These are phyloP conservation scores for Xanthoconium stramineum DNA, from an alignment of 768 basidiomycete species.

Conservation along the genomic window DNA sequence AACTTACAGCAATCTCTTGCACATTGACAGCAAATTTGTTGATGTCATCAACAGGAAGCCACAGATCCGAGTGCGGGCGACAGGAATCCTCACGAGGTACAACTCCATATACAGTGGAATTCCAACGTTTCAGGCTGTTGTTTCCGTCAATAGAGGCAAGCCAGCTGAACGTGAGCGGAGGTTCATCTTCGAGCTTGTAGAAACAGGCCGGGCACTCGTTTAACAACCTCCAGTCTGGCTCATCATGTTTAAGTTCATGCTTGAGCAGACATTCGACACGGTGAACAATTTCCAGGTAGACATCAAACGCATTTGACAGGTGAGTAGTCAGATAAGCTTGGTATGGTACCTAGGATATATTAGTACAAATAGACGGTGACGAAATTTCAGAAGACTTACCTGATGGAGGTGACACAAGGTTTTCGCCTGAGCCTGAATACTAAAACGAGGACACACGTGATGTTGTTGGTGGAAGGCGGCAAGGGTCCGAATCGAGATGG, in stretches of 20 bases:
- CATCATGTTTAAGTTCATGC: not conserved
- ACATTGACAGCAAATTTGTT: too few species aligned
- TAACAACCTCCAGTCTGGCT: conserved; percentile 1
- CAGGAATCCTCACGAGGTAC: not conserved
- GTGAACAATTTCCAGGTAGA: conserved; percentile 11
- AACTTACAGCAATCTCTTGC: too few species aligned
- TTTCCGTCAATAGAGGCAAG: conserved; percentile 5
- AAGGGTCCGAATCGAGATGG: conserved; percentile 15
- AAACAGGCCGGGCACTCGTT: not conserved
- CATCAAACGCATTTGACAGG: not conserved
- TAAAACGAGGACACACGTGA: conserved; percentile 8
- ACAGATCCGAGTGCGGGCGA: too few species aligned
- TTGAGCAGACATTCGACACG: not conserved
- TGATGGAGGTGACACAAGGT: not conserved
- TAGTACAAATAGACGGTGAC: not conserved
- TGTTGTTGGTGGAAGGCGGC: conserved; percentile 5
- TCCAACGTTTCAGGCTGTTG: not conserved
- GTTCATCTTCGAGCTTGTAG: conserved; percentile 7
- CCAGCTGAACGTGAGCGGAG: not conserved
- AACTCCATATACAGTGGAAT: not conserved
- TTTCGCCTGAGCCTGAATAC: conserved; percentile 3
- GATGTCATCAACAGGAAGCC: too few species aligned
- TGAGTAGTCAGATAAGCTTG: not conserved
- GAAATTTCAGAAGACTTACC: too few species aligned
- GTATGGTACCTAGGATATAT: conserved; percentile 5